Evolutionary conservation across 495 filamentous ascomycete species (phyloP), one percentile per base, ranked within the genome.

Genomic region (Podospora conica): DNA sequence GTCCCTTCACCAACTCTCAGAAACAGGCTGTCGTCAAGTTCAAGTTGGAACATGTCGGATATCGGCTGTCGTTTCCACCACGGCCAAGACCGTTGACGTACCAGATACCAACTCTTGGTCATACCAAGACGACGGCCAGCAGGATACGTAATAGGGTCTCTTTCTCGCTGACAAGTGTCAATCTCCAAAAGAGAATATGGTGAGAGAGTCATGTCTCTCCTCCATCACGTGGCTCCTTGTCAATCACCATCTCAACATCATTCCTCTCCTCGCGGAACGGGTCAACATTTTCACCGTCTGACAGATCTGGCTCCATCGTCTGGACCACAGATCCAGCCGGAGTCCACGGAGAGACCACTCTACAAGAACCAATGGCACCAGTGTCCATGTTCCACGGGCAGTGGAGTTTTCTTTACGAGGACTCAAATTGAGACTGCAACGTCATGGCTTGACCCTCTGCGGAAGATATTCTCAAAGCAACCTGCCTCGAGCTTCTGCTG

Each of bases 41-140:
- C n/a, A n/a, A n/a, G n/a, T n/a, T n/a, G n/a, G n/a, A n/a, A n/a
- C n/a, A n/a, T n/a, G n/a, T n/a, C 48, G 85, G 71, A 1, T 84
- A 84, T 6, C 79, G 67, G 15, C 79, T 81, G 65, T 86, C 85
- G 70, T 85, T 82, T 60, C 76, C 80, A 66, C 85, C 84, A 72
- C 81, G 85, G 9, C 74, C 54, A 25, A 78, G 71, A 9, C 82
- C 82, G 31, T 84, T 64, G 48, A 74, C 55, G 64, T n/a, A n/a
- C n/a, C n/a, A n/a, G n/a, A n/a, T n/a, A n/a, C n/a, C n/a, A n/a
- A n/a, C n/a, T n/a, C n/a, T n/a, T n/a, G n/a, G n/a, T n/a, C n/a
- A n/a, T n/a, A n/a, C n/a, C n/a, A n/a, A n/a, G n/a, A n/a, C n/a
- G n/a, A n/a, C n/a, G n/a, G n/a, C n/a, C n/a, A n/a, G n/a, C n/a